Percentiles rank a stretch among this genome's conserved stretches.
phyloP scores from a whole-genome alignment of 305 asterid genomes.

The Rubia peregrina region DNA sequence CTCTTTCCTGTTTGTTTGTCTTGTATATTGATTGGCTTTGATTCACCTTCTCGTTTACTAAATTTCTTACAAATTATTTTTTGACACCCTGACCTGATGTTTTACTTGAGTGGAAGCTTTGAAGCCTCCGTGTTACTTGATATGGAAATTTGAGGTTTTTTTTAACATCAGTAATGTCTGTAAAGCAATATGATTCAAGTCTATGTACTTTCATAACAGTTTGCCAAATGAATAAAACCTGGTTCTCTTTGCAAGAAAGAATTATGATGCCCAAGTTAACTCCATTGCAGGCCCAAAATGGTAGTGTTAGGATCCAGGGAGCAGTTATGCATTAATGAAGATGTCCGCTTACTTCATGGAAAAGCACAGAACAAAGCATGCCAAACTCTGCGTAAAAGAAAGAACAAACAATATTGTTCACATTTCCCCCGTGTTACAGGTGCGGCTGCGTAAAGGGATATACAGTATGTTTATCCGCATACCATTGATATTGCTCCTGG shows the following conservation, averaged over 20 bases:
- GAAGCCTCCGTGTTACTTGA: neutral
- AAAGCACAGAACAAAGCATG: slow-evolving; percentile 93
- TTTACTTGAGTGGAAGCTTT: neutral
- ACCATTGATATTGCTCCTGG: neutral
- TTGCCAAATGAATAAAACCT: neutral
- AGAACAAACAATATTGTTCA: slow-evolving; percentile 59
- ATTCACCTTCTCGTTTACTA: neutral
- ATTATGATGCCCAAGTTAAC: neutral
- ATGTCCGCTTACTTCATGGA: slow-evolving; percentile 78
- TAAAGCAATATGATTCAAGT: neutral
- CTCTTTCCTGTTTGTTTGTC: neutral
- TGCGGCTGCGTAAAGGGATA: slow-evolving; percentile 18
- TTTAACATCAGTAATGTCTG: neutral
- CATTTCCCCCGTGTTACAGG: slow-evolving; percentile 83
- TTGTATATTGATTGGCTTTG: neutral
- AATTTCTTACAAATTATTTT: neutral
- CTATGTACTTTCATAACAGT: neutral
- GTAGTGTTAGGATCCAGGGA: slow-evolving; percentile 95
- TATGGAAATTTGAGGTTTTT: neutral
- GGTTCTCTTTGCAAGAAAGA: neutral
- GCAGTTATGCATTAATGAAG: slow-evolving; percentile 90
- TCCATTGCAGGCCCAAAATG: slow-evolving; percentile 83
- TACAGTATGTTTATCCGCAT: neutral
- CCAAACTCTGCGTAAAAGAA: slow-evolving; percentile 68
- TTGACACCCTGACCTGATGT: slow-evolving; percentile 1